Percentiles rank a stretch among this genome's conserved stretches.
Evolutionary conservation across 2,329 filamentous ascomycete species (phyloP).

Genomic region (Cladophialophora immunda): DNA sequence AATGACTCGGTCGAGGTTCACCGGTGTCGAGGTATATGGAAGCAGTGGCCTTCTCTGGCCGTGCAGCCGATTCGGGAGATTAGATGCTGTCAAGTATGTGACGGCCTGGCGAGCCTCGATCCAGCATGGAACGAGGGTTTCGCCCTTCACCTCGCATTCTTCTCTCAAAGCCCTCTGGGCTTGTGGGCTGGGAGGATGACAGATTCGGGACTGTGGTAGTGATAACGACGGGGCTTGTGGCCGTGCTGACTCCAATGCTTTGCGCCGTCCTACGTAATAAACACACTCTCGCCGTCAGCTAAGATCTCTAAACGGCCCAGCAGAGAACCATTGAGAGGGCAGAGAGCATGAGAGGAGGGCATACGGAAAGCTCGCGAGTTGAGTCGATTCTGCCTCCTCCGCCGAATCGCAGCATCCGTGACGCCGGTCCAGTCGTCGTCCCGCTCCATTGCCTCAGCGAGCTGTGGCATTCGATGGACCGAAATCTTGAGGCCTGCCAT

Average conservation of each 20-base stretch:
- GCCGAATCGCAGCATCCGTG: slow-evolving; percentile 52
- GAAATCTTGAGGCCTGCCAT: background rate
- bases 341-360: background rate
- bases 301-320: background rate
- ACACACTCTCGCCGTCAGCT: background rate
- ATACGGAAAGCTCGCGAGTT: slow-evolving; percentile 57
- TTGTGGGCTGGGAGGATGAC: background rate
- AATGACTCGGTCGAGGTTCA: slow-evolving; percentile 34
- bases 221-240: background rate
- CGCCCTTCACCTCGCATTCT: background rate
- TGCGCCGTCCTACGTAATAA: background rate
- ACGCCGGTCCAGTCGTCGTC: slow-evolving; percentile 59
- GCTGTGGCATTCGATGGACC: slow-evolving; percentile 43
- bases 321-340: too few relatives aligned
- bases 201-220: background rate
- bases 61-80: background rate
- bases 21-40: background rate
- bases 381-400: slow-evolving; percentile 55
- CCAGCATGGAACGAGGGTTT: slow-evolving; percentile 35
- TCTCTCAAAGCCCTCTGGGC: background rate
- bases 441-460: slow-evolving; percentile 50
- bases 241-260: background rate
- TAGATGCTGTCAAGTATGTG: slow-evolving; percentile 15
- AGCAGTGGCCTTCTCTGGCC: background rate
- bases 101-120: slow-evolving; percentile 48